These are phyloP conservation scores for Exophiala dermatitidis DNA, from an alignment of 2,329 filamentous ascomycete genomes.

Conservation along the genomic window DNA sequence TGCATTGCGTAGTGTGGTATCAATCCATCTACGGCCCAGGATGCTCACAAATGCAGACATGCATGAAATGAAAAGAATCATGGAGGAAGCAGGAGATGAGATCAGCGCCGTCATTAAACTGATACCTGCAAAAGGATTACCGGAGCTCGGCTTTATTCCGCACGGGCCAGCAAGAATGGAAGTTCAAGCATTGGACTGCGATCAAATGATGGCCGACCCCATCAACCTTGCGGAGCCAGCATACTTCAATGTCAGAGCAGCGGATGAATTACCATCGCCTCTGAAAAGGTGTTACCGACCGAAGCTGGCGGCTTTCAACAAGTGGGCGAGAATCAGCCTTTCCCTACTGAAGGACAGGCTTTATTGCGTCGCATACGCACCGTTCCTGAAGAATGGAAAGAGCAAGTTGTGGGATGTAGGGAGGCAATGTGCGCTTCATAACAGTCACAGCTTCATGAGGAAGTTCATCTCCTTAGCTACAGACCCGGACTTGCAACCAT, in stretches of 20 bases:
- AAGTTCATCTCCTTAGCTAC: slow-evolving; percentile 44
- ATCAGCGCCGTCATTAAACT: slow-evolving; percentile 39
- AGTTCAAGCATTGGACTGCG: slow-evolving; percentile 15
- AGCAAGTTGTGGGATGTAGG: slow-evolving; percentile 43
- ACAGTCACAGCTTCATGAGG: slow-evolving; percentile 44
- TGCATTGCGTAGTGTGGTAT: slow-evolving; percentile 37
- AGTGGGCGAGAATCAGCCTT: slow-evolving; percentile 41
- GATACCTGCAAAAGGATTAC: slow-evolving; percentile 34
- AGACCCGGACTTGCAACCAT: slow-evolving; percentile 42
- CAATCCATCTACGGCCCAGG: slow-evolving; percentile 41
- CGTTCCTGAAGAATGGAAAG: slow-evolving; percentile 43
- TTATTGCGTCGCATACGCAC: slow-evolving; percentile 41
- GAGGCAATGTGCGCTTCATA: slow-evolving; percentile 41
- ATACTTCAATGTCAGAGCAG: slow-evolving; percentile 10
- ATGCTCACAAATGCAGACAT: slow-evolving; percentile 39
- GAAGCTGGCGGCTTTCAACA: slow-evolving; percentile 39
- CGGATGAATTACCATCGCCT: slow-evolving; percentile 5
- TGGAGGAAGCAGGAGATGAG: slow-evolving; percentile 37
- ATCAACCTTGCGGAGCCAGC: slow-evolving; percentile 22
- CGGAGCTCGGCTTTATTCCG: slow-evolving; percentile 27
- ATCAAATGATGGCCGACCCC: slow-evolving; percentile 16
- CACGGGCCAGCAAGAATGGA: slow-evolving; percentile 1
- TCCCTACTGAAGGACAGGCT: slow-evolving; percentile 42
- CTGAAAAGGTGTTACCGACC: slow-evolving; percentile 39
- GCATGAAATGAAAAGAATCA: slow-evolving; percentile 38